Base-by-base conservation (phyloP, 768 basidiomycete genomes). In the Podaxis sp. region DNA sequence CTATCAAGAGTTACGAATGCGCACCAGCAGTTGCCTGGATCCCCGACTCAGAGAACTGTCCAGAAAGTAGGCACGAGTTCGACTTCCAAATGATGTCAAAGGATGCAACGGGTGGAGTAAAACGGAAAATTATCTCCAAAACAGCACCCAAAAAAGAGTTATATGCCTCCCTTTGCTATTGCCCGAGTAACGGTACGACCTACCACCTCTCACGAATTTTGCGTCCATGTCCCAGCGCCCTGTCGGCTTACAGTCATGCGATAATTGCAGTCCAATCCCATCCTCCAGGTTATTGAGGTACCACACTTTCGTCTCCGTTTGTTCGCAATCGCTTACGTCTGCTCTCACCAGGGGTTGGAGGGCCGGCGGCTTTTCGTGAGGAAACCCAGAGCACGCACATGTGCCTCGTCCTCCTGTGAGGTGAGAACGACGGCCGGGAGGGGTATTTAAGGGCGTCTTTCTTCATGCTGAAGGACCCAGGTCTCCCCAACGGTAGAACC, bases 251-350 rank as follows among this genome's bases (percentile, higher is more conserved):
- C 19, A 5, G 29, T 36, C 17, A 19, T 57, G 57, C 27, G 29
- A 37, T 17, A 27, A 13, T 8, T 19, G 11, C 29, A 58, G 51
- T 57, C 63, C 63, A 64, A 64, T 64, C 63, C 63, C 38, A 58
- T 59, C 37, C 22, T 64, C 41, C 41, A 58, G 17, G 36, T 64
- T 64, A 52, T 64, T 37, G 50, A 40, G 27, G 15, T 5, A 22
- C 37, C 57, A 17, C 13, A 50, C 57, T 57, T 25, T 25, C 55
- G 49, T 49, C 52, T 19, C 57, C 29, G 24, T 4, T 51, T 6
- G 6, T 33, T 46, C 29, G 25, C 43, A 49, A 9, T 49, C 27
- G 25, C 7, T 17, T 36, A n/a, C 29, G n/a, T 7, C 15, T 11
- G 41, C 43, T 57, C 57, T 57, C 57, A 57, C 57, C 57, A 47